Conservation (phyloP, 129 eudicot species). For the Centaurea solstitialis region DNA sequence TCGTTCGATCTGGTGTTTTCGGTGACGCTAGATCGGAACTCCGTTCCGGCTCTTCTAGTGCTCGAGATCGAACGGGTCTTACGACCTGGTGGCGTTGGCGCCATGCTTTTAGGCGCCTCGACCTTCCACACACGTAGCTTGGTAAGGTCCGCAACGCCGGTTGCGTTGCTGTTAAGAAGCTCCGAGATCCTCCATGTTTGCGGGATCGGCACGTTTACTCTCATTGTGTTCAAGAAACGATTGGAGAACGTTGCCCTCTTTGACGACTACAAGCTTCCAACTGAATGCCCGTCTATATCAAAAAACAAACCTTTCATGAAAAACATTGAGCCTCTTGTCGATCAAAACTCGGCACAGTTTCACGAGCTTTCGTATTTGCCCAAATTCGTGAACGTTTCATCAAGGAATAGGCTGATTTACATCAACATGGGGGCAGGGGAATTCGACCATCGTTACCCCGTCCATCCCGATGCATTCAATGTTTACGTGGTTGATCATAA, state of each 20-base stretch:
- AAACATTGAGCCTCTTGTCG: conserved; percentile 60
- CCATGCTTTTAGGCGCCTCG: conserved; percentile 57
- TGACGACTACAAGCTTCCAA: conserved; percentile 57
- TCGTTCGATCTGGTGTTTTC: conserved; percentile 73
- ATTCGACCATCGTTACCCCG: conserved; percentile 33
- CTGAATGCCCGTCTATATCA: conserved; percentile 61
- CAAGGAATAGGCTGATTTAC: conserved; percentile 66
- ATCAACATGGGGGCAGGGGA: conserved; percentile 74
- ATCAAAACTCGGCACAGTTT: conserved; percentile 10
- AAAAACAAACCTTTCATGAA: conserved; percentile 67
- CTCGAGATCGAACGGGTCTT: conserved; percentile 82
- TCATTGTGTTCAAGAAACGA: conserved; percentile 59
- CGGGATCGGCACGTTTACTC: conserved; percentile 44
- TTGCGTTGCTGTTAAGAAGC: conserved; percentile 66
- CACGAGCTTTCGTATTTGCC: conserved; percentile 53
- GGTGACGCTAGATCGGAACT: conserved; percentile 56
- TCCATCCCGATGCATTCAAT: conserved; percentile 50
- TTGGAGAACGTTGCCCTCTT: conserved; percentile 38
- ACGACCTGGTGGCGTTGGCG: conserved; percentile 85
- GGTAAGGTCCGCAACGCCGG: conserved; percentile 70
- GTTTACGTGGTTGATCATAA: conserved; percentile 76
- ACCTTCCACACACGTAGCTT: conserved; percentile 47
- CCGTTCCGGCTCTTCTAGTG: conserved; percentile 82
- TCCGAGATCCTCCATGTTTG: conserved; percentile 70
- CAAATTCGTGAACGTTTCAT: conserved; percentile 48